phyloP scores from a whole-genome alignment of 345 rosid genomes.

The Acer saccharum region DNA sequence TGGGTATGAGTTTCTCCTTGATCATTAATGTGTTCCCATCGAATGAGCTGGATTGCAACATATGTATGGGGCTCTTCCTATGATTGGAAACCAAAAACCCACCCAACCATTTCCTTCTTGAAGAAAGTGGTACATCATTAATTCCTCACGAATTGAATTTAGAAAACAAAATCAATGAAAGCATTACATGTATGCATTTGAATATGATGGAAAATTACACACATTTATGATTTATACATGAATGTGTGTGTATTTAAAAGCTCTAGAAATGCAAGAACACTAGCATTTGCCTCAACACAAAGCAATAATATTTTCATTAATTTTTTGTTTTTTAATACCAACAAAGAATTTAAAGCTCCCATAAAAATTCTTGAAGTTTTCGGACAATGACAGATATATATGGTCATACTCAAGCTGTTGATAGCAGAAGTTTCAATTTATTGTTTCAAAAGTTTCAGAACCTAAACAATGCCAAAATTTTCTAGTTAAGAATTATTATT shows the following conservation, averaged over 20 bases:
- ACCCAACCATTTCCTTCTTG: background rate
- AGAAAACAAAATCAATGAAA: no score
- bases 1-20: background rate
- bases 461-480: background rate
- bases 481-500: no score
- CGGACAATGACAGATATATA: background rate
- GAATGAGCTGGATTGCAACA: background rate
- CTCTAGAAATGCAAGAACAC: background rate
- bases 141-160: background rate
- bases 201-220: constrained; percentile 10
- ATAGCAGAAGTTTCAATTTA: background rate
- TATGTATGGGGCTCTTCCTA: background rate
- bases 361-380: background rate
- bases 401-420: background rate
- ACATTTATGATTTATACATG: no score
- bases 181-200: background rate
- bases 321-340: background rate
- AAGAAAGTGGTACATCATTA: constrained; percentile 4
- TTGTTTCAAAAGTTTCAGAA: constrained; percentile 1
- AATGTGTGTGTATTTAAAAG: background rate
- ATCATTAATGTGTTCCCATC: background rate
- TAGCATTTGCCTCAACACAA: no score
- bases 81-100: background rate
- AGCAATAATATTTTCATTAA: no score
- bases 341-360: background rate